Conservation (phyloP, 768 basidiomycete species). For the Cystobasidium onofrii region DNA sequence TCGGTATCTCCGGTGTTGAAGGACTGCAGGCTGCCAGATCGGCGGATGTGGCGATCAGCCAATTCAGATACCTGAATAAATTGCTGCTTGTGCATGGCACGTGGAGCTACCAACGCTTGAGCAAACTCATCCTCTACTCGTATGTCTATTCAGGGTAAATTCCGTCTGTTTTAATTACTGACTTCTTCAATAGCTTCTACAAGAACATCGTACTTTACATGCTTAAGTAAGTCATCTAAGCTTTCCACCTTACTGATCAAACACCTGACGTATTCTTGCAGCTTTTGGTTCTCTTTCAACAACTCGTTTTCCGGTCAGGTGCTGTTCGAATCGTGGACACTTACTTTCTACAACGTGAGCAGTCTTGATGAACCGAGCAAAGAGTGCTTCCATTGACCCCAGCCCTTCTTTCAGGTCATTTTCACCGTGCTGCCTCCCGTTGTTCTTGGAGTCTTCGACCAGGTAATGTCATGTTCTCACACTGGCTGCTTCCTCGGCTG, state of each 20-base stretch:
- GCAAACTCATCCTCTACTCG: slow-evolving; percentile 90
- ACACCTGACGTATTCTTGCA: neutral
- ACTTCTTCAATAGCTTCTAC: slow-evolving; percentile 53
- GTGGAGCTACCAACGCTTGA: slow-evolving; percentile 93
- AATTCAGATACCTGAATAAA: slow-evolving; percentile 93
- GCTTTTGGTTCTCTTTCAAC: slow-evolving; percentile 84
- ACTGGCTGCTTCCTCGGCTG: neutral
- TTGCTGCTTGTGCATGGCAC: slow-evolving; percentile 91
- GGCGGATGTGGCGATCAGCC: slow-evolving; percentile 84
- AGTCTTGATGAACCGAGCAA: neutral
- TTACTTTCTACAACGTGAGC: slow-evolving; percentile 64
- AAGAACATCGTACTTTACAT: slow-evolving; percentile 97
- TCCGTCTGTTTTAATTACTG: too few relatives aligned
- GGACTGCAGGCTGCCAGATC: slow-evolving; percentile 97
- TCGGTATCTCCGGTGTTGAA: slow-evolving; percentile 97
- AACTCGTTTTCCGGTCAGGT: slow-evolving; percentile 99
- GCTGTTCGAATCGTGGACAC: slow-evolving; percentile 96
- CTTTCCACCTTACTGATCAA: neutral
- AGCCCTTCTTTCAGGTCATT: slow-evolving; percentile 58
- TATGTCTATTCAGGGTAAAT: too few relatives aligned
- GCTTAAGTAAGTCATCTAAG: slow-evolving; percentile 42
- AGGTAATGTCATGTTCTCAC: slow-evolving; percentile 48
- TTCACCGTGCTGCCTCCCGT: slow-evolving; percentile 94
- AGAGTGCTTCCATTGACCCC: neutral
- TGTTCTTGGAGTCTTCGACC: slow-evolving; percentile 96